These are phyloP conservation scores for Firmiana major DNA, from an alignment of 345 rosid genomes.

Conservation along the genomic window DNA sequence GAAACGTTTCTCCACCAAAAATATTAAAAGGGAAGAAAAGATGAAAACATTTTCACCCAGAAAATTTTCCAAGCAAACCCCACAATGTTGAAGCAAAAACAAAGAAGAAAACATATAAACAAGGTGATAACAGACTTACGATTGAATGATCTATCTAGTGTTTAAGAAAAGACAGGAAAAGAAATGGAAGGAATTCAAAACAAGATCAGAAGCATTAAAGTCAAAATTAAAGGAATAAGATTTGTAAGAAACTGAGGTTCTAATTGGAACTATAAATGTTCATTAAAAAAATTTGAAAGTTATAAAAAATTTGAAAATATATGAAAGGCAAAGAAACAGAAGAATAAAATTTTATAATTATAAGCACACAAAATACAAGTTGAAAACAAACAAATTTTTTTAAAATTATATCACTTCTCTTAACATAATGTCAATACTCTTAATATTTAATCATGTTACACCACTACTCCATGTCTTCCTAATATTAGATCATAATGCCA, in stretches of 20 bases:
- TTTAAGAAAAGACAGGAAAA: neutral
- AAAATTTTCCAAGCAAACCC: neutral
- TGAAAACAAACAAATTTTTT: no score
- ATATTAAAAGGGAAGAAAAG: neutral
- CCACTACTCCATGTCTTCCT: no score
- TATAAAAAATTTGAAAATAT: no score
- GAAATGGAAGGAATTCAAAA: neutral
- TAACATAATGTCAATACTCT: no score
- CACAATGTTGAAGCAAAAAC: neutral
- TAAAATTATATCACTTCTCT: no score
- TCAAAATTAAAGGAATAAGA: neutral
- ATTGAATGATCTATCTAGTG: neutral
- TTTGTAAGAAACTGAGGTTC: neutral
- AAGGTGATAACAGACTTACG: slow-evolving; percentile 1
- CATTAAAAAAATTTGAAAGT: neutral
- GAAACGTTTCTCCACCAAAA: neutral
- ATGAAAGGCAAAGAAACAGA: no score
- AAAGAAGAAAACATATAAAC: neutral
- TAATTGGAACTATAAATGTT: neutral
- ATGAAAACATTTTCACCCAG: neutral
- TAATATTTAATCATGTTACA: no score
- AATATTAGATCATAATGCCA: no score
- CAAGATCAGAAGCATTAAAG: neutral
- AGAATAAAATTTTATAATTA: no score
- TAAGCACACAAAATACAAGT: no score